phyloP scores from a whole-genome alignment of 2,329 filamentous ascomycete species.

The Sclerotiophoma versabilis region DNA sequence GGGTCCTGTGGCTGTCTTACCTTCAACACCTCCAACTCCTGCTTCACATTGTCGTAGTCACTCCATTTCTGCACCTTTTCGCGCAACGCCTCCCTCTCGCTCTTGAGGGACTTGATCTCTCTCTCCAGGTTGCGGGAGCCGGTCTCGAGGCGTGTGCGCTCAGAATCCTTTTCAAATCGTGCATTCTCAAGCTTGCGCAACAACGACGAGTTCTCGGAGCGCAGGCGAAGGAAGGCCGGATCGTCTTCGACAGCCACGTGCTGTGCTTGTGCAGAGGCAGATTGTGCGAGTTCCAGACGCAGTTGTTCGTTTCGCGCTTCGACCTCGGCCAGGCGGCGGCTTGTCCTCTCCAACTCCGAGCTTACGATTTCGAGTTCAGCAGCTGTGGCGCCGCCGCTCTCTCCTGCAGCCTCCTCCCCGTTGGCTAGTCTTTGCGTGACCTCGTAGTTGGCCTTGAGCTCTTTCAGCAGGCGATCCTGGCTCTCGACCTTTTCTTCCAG shows the following conservation, averaged over 20 bases:
- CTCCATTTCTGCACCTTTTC: slow-evolving; percentile 85
- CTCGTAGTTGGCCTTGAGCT: slow-evolving; percentile 96
- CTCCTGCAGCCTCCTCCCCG: slow-evolving; percentile 68
- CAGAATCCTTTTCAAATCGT: slow-evolving; percentile 81
- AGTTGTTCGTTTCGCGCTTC: slow-evolving; percentile 95
- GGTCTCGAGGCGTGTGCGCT: slow-evolving; percentile 77
- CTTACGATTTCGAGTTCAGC: slow-evolving; percentile 94
- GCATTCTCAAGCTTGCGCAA: slow-evolving; percentile 85
- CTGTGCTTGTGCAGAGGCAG: slow-evolving; percentile 73
- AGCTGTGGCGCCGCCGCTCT: slow-evolving; percentile 71
- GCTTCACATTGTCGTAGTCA: slow-evolving; percentile 96
- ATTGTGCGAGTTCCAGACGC: slow-evolving; percentile 86
- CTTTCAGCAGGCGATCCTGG: slow-evolving; percentile 88
- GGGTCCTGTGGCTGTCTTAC: slow-evolving; percentile 38
- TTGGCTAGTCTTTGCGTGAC: slow-evolving; percentile 88
- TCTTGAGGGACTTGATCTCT: slow-evolving; percentile 74
- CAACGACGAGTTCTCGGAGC: slow-evolving; percentile 91
- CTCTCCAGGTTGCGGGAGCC: slow-evolving; percentile 81
- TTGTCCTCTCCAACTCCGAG: slow-evolving; percentile 89
- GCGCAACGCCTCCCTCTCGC: slow-evolving; percentile 81
- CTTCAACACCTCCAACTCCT: slow-evolving; percentile 94
- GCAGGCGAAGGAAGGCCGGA: slow-evolving; percentile 83
- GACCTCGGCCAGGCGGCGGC: slow-evolving; percentile 83
- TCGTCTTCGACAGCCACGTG: slow-evolving; percentile 81
- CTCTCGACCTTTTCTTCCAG: slow-evolving; percentile 94